These are phyloP conservation scores for Candida gorgasii DNA, from an alignment of 805 yeast species.

Conservation along the genomic window DNA sequence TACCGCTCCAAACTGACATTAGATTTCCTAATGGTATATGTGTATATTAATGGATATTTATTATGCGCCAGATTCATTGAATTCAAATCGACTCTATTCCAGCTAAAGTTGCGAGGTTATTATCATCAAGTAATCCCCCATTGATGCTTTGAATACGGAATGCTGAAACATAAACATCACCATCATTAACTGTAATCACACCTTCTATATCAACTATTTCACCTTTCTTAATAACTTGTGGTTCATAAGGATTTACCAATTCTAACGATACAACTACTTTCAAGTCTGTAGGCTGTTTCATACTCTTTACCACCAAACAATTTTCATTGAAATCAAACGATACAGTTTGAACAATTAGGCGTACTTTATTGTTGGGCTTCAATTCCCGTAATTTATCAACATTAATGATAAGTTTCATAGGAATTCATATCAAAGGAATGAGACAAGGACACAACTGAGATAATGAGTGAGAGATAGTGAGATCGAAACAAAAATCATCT, in stretches of 20 bases:
- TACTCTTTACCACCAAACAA: background rate
- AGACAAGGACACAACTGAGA: too few species aligned
- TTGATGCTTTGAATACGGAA: background rate
- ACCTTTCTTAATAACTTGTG: slow-evolving; percentile 6
- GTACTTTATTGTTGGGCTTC: background rate
- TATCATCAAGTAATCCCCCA: slow-evolving; percentile 5
- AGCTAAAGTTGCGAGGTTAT: background rate
- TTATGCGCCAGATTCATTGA: too few species aligned
- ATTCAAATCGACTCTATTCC: background rate
- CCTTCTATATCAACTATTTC: slow-evolving; percentile 9
- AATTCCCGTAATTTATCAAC: background rate
- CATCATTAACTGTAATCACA: background rate
- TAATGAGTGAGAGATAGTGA: too few species aligned
- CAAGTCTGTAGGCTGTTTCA: background rate
- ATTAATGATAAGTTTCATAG: slow-evolving; percentile 7
- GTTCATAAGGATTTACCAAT: slow-evolving; percentile 2
- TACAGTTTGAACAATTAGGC: slow-evolving; percentile 7
- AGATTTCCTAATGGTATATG: background rate
- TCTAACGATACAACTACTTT: background rate
- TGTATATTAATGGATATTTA: background rate
- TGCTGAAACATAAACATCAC: background rate
- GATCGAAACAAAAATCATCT: too few species aligned
- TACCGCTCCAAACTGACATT: background rate
- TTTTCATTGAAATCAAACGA: slow-evolving; percentile 4
- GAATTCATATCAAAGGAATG: too few species aligned